Base-by-base conservation (phyloP, 1,284 basidiomycete genomes). In the Rhodotorula sp. region DNA sequence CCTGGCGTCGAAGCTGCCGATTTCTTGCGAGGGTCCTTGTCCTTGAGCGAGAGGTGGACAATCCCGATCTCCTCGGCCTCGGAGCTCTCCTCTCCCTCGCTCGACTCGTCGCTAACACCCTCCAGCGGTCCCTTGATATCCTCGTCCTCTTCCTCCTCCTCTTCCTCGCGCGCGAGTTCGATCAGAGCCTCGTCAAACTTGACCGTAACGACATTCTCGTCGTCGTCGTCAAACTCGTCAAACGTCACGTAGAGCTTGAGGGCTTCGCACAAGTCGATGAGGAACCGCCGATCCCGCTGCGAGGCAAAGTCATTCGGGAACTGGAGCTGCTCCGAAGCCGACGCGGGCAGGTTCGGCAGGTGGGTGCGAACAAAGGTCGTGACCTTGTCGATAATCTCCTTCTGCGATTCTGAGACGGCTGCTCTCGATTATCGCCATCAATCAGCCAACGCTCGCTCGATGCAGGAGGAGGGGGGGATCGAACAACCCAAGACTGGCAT, bases 141-240 rank as follows among this genome's bases (percentile, higher is more conserved):
- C 61, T 64, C 62, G 2, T 72, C 76, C 69, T 49, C 77, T 64
- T 63, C 62, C 59, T 48, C 72, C 18, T 67, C 77, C 21, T 71
- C 77, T 43, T 80, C 81, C 26, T 82, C 83, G 69, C 82, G 59
- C 61, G 82, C 80, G 16, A 74, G 60, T 49, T 63, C 55, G 18
- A 77, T 34, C 15, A 78, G 62, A 60, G 82, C 82, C 47, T 74
- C 81, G 49, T 85, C 86, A 66, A 84, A 85, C 83, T 68, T 87
- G 31, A 83, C 77, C 23, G 81, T 81, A 34, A 84, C 79, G 31
- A 84, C 69, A 18, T 80, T 79, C 78, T 89, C 86, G 68, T 92
- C 93, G 56, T 91, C 84, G 2, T 90, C 89, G 77, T 94, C 90
- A 74, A 88, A 93, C 78, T 95, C 93, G 79, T 97, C 94, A 91